Conservation (phyloP, 352 stramenopile genomes). For the Elongisporangium undulatum region DNA sequence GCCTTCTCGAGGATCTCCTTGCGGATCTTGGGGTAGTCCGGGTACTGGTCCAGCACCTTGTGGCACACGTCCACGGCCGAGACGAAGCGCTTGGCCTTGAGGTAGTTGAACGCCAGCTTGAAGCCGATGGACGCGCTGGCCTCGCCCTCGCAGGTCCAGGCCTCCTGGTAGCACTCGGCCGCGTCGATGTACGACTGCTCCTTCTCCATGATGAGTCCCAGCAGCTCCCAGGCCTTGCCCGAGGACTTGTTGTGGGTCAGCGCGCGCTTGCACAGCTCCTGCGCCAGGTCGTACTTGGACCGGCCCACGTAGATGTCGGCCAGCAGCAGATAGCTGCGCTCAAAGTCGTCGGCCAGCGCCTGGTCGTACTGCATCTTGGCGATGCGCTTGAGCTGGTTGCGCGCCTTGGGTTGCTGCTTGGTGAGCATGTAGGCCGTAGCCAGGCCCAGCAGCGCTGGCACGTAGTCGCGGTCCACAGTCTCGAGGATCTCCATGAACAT, state of each 20-base stretch:
- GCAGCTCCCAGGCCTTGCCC: constrained; percentile 89
- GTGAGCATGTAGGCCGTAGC: constrained; percentile 91
- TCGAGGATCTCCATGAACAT: constrained; percentile 91
- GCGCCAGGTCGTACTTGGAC: constrained; percentile 91
- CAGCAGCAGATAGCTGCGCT: constrained; percentile 91
- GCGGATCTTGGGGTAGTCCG: constrained; percentile 93
- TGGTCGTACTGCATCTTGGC: constrained; percentile 91
- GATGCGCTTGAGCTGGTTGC: constrained; percentile 94
- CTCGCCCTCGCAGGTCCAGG: constrained; percentile 77
- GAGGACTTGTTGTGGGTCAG: constrained; percentile 93
- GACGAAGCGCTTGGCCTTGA: constrained; percentile 92
- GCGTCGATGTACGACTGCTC: constrained; percentile 91
- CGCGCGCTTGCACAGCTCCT: constrained; percentile 91
- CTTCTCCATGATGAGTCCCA: constrained; percentile 94
- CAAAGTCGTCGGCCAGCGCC: constrained; percentile 89
- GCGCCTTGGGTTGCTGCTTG: constrained; percentile 89
- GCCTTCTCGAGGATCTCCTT: constrained; percentile 94
- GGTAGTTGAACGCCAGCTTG: constrained; percentile 96
- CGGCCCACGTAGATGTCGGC: constrained; percentile 91
- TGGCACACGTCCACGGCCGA: constrained; percentile 91
- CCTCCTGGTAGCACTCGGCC: constrained; percentile 91
- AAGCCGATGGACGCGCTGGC: constrained; percentile 89
- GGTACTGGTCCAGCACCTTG: constrained; percentile 91
- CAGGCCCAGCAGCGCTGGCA: constrained; percentile 88
- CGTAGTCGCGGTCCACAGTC: constrained; percentile 78